Base-by-base conservation (phyloP, 148 eudicot genomes). In the Fagopyrum tataricum region DNA sequence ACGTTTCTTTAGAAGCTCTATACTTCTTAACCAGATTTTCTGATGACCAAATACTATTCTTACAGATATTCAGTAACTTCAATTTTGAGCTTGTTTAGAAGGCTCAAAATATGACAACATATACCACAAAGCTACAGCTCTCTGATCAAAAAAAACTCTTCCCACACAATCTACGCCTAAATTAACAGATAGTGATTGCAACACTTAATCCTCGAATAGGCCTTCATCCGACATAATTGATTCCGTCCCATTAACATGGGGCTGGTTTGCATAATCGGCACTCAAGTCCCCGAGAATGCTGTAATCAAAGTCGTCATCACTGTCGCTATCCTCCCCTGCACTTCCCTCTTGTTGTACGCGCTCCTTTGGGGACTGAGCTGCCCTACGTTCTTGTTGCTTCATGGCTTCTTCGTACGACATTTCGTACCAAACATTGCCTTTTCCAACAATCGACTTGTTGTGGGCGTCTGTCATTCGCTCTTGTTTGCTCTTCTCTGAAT, bases 321-420 rank as follows among this genome's bases (percentile, higher is more conserved):
- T 31, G 37, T 82, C 85, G 13, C 84, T 87, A 9, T 85, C 89
- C 26, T 91, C 87, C 0, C 82, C 90, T 6, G 70, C 77, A 0
- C 71, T 73, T 0, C 4, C 44, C 44, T 83, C 75, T 24, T 70
- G 81, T 24, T 78, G 79, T 17, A 59, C 72, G 51, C 70, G 55
- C 61, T 80, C 79, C 47, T 64, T 7, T 72, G 68, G 40, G 13
- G 76, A 59, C 15, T 72, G 81, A 37, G 89, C 85, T 79, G 87
- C 89, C 74, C 79, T 85, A 48, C 82, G 77, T 84, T 64, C 76
- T 78, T 79, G 84, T 74, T 81, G 80, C 76, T 90, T 85, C 52
- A 92, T 85, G 14, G 83, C 96, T 10, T 95, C 97, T 78, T 92
- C 99, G 70, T 88, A 90, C 5, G 99, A 84, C 94, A 90, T 84